Evolutionary conservation across 2,329 filamentous ascomycete genomes (phyloP), one percentile per base, ranked within the genome.

Genomic region (Colletotrichum chrysophilum): DNA sequence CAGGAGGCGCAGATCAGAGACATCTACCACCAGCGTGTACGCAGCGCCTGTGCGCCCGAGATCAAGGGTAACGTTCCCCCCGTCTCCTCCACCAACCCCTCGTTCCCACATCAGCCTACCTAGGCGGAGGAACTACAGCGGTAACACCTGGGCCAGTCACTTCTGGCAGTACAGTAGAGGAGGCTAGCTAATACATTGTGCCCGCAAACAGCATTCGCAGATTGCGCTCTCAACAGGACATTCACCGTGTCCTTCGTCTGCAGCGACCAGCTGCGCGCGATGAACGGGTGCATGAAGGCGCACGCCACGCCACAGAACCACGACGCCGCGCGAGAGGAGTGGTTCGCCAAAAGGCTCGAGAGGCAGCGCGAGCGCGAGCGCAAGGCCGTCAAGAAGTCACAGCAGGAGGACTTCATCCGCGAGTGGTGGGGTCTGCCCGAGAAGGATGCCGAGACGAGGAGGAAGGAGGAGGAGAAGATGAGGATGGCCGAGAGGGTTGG

Each of bases 251-350:
- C 96, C 14, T 98, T 97, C 88, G 91, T 93, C 69, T 99, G 97
- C 88, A 93, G 95, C 70, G 86, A 90, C 65, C 90, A 96, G 82
- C 94, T 96, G 81, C 92, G 93, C 77, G 89, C 90, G 43, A 99
- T 99, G 97, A 99, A 99, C 87, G 89, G 88, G 77, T 99, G 97
- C 88, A 98, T 99, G 96, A 89, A 96, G 79, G 85, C 89, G 71
- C 94, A 97, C 86, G 96, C 96, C 71, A 97, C 95, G 78, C 94
- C 93, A 78, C 92, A 91, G 70, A 95, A 97, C 83, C 91, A 97
- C 85, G 97, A 99, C 86, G 93, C 92, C 28, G 97, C 97, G 78
- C 89, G 97, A 68, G 94, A 96, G 84, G 96, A 98, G 83, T 99
- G 97, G 97, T 98, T 98, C 84, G 91, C 92, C 67, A 89, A 91